phyloP scores from a whole-genome alignment of 306 rosid genomes.

The Abrus precatorius region DNA sequence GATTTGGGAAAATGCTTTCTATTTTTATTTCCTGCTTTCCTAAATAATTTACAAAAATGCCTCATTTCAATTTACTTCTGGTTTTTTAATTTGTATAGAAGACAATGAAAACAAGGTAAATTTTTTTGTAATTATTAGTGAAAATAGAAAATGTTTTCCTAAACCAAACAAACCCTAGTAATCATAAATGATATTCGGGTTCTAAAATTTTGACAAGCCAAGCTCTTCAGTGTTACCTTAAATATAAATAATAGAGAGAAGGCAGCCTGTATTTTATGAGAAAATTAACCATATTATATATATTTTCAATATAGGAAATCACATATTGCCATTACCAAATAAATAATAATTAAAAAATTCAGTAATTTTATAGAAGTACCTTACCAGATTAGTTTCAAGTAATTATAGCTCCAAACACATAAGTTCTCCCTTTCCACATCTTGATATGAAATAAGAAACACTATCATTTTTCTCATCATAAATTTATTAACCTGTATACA shows the following conservation, averaged over 20 bases:
- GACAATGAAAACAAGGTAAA: not conserved
- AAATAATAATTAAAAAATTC: not conserved
- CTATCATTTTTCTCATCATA: not conserved
- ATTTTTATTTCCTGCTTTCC: too few species aligned
- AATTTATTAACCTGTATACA: constrained; percentile 7
- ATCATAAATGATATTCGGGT: constrained; percentile 8
- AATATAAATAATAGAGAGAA: constrained; percentile 33
- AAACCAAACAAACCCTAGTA: not conserved
- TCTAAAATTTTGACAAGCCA: constrained; percentile 19
- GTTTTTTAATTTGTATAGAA: not conserved
- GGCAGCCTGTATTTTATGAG: not conserved
- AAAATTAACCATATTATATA: not conserved
- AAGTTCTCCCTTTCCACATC: constrained; percentile 21
- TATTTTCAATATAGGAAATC: constrained; percentile 19
- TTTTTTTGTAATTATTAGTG: not conserved
- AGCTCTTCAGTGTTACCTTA: not conserved
- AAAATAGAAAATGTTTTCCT: not conserved
- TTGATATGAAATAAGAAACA: constrained; percentile 24
- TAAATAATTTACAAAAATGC: not conserved
- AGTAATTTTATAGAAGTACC: constrained; percentile 1
- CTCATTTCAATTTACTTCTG: not conserved
- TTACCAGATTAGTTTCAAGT: not conserved
- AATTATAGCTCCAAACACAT: not conserved
- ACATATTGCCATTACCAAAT: not conserved
- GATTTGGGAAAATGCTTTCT: not conserved